Percentiles rank a stretch among this genome's conserved stretches.
Conservation (phyloP, 2,329 filamentous ascomycete species). For the Aspergillus costaricaensis region DNA sequence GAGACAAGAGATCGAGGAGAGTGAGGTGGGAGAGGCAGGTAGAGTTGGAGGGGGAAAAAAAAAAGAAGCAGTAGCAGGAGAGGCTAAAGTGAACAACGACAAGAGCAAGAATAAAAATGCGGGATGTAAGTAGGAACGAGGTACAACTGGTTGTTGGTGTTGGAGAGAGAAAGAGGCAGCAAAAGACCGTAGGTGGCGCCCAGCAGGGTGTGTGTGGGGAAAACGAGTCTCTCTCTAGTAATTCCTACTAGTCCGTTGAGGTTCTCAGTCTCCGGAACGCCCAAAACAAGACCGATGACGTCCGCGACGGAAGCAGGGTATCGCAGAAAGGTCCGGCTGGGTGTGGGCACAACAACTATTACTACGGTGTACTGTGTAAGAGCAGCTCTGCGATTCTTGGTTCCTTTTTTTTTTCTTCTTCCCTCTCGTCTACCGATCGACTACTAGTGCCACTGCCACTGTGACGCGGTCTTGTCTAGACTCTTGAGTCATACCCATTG, state of each 20-base stretch:
- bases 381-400: not conserved
- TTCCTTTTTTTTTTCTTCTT: not conserved
- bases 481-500: conserved; percentile 16
- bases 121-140: conserved; percentile 19
- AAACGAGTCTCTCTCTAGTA: conserved; percentile 14
- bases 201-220: conserved; percentile 33
- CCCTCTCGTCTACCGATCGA: not conserved
- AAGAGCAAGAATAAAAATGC: conserved; percentile 8
- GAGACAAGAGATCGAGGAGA: not conserved
- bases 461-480: conserved; percentile 17
- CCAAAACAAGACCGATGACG: conserved; percentile 37
- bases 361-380: too few species aligned
- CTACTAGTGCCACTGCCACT: not conserved
- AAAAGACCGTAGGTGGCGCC: conserved; percentile 26
- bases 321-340: conserved; percentile 17
- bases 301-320: conserved; percentile 28
- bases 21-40: conserved; percentile 11
- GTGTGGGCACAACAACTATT: not conserved
- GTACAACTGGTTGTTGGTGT: not conserved
- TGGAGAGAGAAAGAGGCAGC: conserved; percentile 20
- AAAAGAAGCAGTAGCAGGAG: conserved; percentile 2
- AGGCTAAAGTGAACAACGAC: conserved; percentile 5
- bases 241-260: conserved; percentile 15
- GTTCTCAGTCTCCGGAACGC: conserved; percentile 20
- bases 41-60: not conserved